phyloP scores from a whole-genome alignment of 1,284 basidiomycete genomes.

The Microbotryum intermedium region DNA sequence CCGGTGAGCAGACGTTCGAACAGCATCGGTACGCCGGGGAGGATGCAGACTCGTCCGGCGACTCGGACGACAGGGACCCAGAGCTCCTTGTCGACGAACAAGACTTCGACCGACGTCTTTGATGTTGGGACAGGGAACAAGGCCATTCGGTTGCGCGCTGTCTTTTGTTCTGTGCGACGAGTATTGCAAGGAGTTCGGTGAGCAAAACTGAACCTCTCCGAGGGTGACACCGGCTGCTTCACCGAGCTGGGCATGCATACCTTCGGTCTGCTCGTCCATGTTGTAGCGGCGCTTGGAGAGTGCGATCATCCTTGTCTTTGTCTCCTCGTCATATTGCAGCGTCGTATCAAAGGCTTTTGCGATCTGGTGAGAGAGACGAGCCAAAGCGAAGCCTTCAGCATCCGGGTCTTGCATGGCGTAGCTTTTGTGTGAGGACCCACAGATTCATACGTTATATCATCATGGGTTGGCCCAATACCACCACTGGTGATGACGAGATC shows the following conservation, averaged over 20 bases:
- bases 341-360: constrained; percentile 63
- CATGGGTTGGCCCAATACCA: constrained; percentile 53
- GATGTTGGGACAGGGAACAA: constrained; percentile 24
- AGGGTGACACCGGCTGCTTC: not conserved
- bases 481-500: constrained; percentile 83
- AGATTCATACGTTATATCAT: constrained; percentile 24
- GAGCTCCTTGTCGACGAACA: constrained; percentile 32
- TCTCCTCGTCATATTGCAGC: constrained; percentile 70
- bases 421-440: too few species aligned
- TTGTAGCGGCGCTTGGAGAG: constrained; percentile 45
- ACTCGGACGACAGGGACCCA: constrained; percentile 44
- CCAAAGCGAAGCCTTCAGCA: constrained; percentile 74
- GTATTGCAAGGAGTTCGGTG: too few species aligned
- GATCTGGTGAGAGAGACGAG: constrained; percentile 47
- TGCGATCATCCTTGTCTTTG: constrained; percentile 64
- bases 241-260: not conserved
- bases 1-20: constrained; percentile 33
- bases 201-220: too few species aligned
- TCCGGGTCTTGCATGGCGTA: constrained; percentile 38
- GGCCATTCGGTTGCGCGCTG: constrained; percentile 28
- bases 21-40: constrained; percentile 40
- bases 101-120: constrained; percentile 22
- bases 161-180: not conserved
- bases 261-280: constrained; percentile 16
- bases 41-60: constrained; percentile 39